These are phyloP conservation scores for Talaromyces pinophilus DNA, from an alignment of 2,329 filamentous ascomycete genomes.

Conservation along the genomic window DNA sequence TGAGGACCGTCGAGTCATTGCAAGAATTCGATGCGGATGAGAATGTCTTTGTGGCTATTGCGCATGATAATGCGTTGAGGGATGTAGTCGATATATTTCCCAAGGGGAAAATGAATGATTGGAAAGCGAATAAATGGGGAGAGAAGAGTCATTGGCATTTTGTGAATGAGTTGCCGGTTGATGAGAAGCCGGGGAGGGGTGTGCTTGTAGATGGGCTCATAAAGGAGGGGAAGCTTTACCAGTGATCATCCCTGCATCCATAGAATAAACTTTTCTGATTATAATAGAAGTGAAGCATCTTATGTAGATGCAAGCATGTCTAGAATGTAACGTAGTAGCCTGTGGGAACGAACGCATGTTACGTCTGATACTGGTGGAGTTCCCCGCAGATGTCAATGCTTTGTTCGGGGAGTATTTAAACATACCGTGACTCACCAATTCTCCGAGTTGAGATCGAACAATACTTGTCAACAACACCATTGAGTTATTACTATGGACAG, in stretches of 20 bases:
- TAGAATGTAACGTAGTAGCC: slow-evolving; percentile 2
- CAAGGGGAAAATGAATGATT: slow-evolving; percentile 32
- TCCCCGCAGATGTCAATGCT: background rate
- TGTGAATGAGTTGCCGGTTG: slow-evolving; percentile 28
- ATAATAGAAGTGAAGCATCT: too few relatives aligned
- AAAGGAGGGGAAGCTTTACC: slow-evolving; percentile 16
- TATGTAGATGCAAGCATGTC: background rate
- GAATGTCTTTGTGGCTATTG: slow-evolving; percentile 35
- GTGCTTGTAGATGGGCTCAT: slow-evolving; percentile 17
- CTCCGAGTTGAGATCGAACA: background rate
- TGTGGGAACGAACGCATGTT: background rate
- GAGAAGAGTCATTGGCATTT: slow-evolving; percentile 29
- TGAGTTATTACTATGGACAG: background rate
- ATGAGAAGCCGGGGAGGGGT: slow-evolving; percentile 16
- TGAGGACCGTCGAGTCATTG: slow-evolving; percentile 31
- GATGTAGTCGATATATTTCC: slow-evolving; percentile 31
- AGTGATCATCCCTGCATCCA: background rate
- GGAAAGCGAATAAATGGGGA: slow-evolving; percentile 34
- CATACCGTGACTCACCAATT: background rate
- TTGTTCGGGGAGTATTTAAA: background rate
- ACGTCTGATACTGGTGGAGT: background rate
- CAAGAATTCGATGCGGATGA: slow-evolving; percentile 32
- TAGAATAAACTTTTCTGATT: too few relatives aligned
- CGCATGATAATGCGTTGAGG: slow-evolving; percentile 32
- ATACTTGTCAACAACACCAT: background rate